These are phyloP conservation scores for Venturia aucupariae DNA, from an alignment of 2,329 filamentous ascomycete genomes.

Conservation along the genomic window DNA sequence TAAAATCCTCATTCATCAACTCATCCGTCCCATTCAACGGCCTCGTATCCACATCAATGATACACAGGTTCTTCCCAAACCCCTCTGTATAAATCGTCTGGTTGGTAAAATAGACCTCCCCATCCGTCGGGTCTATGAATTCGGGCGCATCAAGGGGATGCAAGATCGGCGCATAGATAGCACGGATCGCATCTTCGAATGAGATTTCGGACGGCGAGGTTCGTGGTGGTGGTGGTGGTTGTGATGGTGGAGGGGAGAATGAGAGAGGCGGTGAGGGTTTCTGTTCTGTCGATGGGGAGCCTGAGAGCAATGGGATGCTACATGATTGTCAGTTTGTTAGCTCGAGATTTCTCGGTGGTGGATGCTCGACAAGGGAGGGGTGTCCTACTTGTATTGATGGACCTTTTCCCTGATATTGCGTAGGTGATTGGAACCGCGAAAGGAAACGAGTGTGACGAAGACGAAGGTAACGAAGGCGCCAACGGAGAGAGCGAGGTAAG, in stretches of 20 bases:
- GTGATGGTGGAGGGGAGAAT: not conserved
- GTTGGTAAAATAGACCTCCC: not conserved
- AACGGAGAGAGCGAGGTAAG: not conserved
- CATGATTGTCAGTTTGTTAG: not conserved
- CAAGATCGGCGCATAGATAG: slow-evolving; percentile 10
- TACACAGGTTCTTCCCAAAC: slow-evolving; percentile 22
- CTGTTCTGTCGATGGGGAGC: not conserved
- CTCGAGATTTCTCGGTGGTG: not conserved
- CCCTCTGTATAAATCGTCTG: slow-evolving; percentile 1
- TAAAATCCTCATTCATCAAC: slow-evolving; percentile 17
- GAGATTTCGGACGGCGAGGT: not conserved
- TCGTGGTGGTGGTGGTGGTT: not conserved
- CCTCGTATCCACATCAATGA: slow-evolving; percentile 27
- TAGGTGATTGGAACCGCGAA: not conserved
- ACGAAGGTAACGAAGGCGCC: slow-evolving; percentile 4
- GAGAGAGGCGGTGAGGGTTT: not conserved
- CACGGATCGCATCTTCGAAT: slow-evolving; percentile 10
- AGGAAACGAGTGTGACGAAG: slow-evolving; percentile 3
- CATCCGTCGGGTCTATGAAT: slow-evolving; percentile 11
- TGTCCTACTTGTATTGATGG: not conserved
- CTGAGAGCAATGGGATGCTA: slow-evolving; percentile 5
- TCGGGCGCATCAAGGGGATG: slow-evolving; percentile 6
- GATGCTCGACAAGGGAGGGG: not conserved
- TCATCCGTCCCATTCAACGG: slow-evolving; percentile 14
- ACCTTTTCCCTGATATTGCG: not conserved